Conservation (phyloP, 2,329 filamentous ascomycete species). For the Colletotrichum australisinense region DNA sequence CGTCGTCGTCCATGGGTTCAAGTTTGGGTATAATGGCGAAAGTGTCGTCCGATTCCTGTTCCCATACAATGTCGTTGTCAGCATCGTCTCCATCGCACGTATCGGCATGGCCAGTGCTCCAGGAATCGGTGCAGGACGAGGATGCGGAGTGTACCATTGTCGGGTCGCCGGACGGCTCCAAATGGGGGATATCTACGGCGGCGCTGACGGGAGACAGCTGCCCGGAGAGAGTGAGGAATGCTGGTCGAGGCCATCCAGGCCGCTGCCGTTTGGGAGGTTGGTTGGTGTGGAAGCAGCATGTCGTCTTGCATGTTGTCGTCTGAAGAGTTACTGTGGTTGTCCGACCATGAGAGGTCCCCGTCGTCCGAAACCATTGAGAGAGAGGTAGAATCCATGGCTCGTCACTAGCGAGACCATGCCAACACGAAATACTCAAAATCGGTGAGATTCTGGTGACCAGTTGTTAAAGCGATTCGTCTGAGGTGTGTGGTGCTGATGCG, state of each 20-base stretch:
- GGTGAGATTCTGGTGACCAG: slow-evolving; percentile 6
- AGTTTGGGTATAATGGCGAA: slow-evolving; percentile 64
- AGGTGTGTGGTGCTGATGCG: background rate
- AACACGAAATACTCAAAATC: slow-evolving; percentile 35
- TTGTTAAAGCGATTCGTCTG: background rate
- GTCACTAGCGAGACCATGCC: slow-evolving; percentile 57
- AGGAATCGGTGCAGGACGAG: slow-evolving; percentile 58
- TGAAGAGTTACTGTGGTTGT: slow-evolving; percentile 57
- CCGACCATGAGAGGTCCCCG: slow-evolving; percentile 58
- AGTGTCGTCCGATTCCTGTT: slow-evolving; percentile 57
- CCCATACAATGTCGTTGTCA: slow-evolving; percentile 59
- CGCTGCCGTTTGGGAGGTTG: slow-evolving; percentile 48
- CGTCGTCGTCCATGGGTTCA: slow-evolving; percentile 68
- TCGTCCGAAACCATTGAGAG: slow-evolving; percentile 55
- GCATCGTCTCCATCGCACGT: slow-evolving; percentile 46
- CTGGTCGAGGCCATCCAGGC: slow-evolving; percentile 41
- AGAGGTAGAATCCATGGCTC: slow-evolving; percentile 58
- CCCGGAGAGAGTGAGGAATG: slow-evolving; percentile 50
- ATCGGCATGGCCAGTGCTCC: slow-evolving; percentile 55
- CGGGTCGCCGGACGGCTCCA: slow-evolving; percentile 53
- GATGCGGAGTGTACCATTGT: slow-evolving; percentile 58
- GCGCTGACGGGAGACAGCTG: slow-evolving; percentile 67
- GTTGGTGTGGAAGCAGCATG: slow-evolving; percentile 46
- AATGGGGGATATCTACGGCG: slow-evolving; percentile 54
- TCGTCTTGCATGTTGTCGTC: slow-evolving; percentile 50